A percentile compares a stretch with the other conserved stretches of the same genome.
These are phyloP conservation scores for Eugenia klotzschiana DNA, from an alignment of 441 rosid genomes.

Conservation along the genomic window DNA sequence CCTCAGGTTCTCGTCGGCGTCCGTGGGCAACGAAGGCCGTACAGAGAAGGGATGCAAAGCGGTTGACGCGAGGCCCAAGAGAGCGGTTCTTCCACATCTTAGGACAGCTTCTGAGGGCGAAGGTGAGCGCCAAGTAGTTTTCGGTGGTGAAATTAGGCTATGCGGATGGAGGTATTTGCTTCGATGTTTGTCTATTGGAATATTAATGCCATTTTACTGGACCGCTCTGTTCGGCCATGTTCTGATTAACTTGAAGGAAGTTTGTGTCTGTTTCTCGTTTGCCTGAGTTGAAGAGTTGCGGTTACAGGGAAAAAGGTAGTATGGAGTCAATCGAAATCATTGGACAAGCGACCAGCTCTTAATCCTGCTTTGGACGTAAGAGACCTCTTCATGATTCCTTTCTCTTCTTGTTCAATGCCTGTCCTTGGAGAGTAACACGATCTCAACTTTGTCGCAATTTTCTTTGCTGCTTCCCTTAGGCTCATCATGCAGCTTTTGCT, in stretches of 20 bases:
- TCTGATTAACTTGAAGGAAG: background rate
- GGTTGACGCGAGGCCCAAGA: constrained; percentile 8
- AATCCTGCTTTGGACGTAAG: constrained; percentile 63
- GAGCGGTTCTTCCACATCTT: background rate
- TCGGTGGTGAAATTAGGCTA: background rate
- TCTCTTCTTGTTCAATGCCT: background rate
- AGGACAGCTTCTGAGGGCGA: background rate
- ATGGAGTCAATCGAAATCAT: constrained; percentile 66
- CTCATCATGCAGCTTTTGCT: constrained; percentile 46
- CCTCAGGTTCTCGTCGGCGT: constrained; percentile 34
- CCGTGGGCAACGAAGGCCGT: constrained; percentile 7
- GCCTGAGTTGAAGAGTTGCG: background rate
- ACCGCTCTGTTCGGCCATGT: background rate
- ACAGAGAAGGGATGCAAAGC: constrained; percentile 10
- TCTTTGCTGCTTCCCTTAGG: constrained; percentile 21
- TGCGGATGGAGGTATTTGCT: background rate
- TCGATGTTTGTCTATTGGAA: background rate
- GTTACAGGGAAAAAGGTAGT: constrained; percentile 40
- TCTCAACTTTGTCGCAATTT: background rate
- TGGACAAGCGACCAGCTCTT: constrained; percentile 21
- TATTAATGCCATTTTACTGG: background rate
- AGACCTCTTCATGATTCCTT: background rate
- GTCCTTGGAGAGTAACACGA: background rate
- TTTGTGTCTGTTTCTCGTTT: background rate
- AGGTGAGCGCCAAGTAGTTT: background rate